Conservation (phyloP, 2,329 filamentous ascomycete species). For the Coleophoma eucalyptorum region DNA sequence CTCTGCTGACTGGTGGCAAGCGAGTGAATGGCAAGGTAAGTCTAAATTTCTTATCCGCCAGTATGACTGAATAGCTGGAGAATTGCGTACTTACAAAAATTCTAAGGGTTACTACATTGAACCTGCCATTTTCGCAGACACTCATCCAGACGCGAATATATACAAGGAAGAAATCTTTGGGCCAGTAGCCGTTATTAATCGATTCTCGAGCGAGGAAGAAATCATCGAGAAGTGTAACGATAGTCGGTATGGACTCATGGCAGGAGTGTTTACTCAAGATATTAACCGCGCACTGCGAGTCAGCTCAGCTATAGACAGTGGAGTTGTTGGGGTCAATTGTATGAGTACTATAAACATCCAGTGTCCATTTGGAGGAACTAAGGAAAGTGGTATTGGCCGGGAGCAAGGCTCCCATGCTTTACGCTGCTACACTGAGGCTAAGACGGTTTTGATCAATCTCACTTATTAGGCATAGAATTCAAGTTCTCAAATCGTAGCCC, state of each 20-base stretch:
- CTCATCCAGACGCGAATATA: slow-evolving; percentile 46
- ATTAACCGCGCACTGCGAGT: slow-evolving; percentile 58
- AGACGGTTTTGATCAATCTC: slow-evolving; percentile 3
- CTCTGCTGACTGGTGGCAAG: slow-evolving; percentile 1
- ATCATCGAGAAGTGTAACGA: slow-evolving; percentile 55
- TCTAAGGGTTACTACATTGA: slow-evolving; percentile 54
- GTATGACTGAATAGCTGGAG: background rate
- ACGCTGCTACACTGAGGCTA: slow-evolving; percentile 1
- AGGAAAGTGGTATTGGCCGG: slow-evolving; percentile 69
- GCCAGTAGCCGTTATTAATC: slow-evolving; percentile 53
- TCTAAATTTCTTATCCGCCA: background rate
- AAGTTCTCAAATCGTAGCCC: too few relatives aligned
- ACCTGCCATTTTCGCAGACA: slow-evolving; percentile 45
- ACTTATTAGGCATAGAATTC: background rate
- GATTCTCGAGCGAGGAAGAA: slow-evolving; percentile 57
- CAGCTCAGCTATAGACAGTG: slow-evolving; percentile 54
- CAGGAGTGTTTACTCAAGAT: slow-evolving; percentile 58
- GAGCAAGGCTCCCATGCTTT: slow-evolving; percentile 35
- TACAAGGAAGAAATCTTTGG: slow-evolving; percentile 62
- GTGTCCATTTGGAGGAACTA: slow-evolving; percentile 64
- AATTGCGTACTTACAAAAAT: background rate
- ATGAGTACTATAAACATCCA: slow-evolving; percentile 31
- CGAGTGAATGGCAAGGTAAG: background rate
- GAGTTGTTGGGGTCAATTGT: slow-evolving; percentile 68
- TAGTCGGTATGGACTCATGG: slow-evolving; percentile 50